Percentiles rank a stretch among this genome's conserved stretches.
Evolutionary conservation across 2,329 filamentous ascomycete genomes (phyloP).

Genomic region (Pseudomassariella vexata): DNA sequence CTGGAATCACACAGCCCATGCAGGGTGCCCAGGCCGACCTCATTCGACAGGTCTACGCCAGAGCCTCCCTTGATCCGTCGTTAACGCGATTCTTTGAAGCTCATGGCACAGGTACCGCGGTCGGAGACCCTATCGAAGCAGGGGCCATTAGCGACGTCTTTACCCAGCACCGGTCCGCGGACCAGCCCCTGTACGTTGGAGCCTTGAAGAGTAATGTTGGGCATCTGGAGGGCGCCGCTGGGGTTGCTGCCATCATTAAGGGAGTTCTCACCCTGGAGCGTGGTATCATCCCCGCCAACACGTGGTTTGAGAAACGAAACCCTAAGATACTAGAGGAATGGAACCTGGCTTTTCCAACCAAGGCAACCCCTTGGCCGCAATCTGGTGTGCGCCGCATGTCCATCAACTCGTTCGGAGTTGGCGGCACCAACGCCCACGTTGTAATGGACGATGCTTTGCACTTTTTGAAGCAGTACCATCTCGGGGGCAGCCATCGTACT

Average conservation of each 20-base stretch:
- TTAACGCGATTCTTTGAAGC: background rate
- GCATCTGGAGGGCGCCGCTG: constrained; percentile 12
- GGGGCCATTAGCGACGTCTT: constrained; percentile 20
- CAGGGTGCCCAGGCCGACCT: background rate
- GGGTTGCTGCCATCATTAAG: constrained; percentile 14
- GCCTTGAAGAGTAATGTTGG: constrained; percentile 15
- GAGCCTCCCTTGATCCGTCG: background rate
- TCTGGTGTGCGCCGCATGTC: constrained; percentile 13
- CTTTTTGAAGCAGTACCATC: background rate
- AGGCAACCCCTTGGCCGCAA: constrained; percentile 1
- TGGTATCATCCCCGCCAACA: constrained; percentile 10
- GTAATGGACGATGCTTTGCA: constrained; percentile 18
- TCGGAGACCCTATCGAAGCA: constrained; percentile 35
- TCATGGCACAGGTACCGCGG: constrained; percentile 26
- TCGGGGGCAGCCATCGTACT: background rate
- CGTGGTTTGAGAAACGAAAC: constrained; percentile 10
- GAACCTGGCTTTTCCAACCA: constrained; percentile 2
- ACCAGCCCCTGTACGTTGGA: constrained; percentile 7
- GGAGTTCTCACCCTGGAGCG: constrained; percentile 9
- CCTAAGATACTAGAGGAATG: constrained; percentile 5
- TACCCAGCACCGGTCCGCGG: background rate
- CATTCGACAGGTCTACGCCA: background rate
- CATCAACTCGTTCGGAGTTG: constrained; percentile 31
- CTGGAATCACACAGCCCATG: background rate
- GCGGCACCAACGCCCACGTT: constrained; percentile 29